Evolutionary conservation across 371 early-diverging fungal genomes (phyloP).

Genomic region (Haplosporangium sp.): DNA sequence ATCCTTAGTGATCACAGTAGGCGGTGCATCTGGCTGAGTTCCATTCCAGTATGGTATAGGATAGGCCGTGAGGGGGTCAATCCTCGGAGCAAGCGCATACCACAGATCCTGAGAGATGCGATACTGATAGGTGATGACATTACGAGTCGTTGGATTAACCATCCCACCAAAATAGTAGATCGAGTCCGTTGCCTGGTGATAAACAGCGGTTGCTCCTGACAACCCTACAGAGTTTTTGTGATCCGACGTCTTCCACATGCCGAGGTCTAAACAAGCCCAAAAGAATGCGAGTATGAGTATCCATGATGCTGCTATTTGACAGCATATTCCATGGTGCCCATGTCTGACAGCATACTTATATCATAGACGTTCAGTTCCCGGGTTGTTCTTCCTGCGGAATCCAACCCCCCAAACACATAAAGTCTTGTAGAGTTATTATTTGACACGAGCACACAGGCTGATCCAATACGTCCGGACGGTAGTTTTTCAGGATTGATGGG

Average conservation of each 20-base stretch:
- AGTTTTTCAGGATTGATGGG: constrained; percentile 30
- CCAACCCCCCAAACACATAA: constrained; percentile 43
- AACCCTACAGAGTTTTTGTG: constrained; percentile 49
- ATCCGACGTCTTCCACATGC: constrained; percentile 31
- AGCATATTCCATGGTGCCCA: background rate
- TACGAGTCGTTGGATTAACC: constrained; percentile 48
- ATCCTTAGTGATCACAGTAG: constrained; percentile 1
- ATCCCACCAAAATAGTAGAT: constrained; percentile 55
- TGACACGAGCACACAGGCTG: constrained; percentile 33
- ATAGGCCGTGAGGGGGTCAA: constrained; percentile 41
- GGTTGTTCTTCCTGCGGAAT: constrained; percentile 4
- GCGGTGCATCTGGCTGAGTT: background rate
- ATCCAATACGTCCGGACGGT: constrained; percentile 25
- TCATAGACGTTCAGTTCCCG: constrained; percentile 45
- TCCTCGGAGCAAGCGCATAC: constrained; percentile 48
- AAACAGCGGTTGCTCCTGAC: constrained; percentile 44
- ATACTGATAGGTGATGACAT: constrained; percentile 48
- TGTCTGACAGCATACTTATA: constrained; percentile 16
- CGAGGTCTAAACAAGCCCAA: constrained; percentile 3
- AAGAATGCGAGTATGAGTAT: too few relatives aligned
- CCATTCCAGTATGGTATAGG: constrained; percentile 14
- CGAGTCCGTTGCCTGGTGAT: constrained; percentile 49
- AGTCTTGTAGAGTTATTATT: constrained; percentile 33
- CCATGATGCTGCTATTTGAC: background rate
- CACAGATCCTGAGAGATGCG: constrained; percentile 43